These are phyloP conservation scores for Thinopyrum elongatum DNA, from an alignment of 176 grass and related monocot genomes.

Conservation along the genomic window DNA sequence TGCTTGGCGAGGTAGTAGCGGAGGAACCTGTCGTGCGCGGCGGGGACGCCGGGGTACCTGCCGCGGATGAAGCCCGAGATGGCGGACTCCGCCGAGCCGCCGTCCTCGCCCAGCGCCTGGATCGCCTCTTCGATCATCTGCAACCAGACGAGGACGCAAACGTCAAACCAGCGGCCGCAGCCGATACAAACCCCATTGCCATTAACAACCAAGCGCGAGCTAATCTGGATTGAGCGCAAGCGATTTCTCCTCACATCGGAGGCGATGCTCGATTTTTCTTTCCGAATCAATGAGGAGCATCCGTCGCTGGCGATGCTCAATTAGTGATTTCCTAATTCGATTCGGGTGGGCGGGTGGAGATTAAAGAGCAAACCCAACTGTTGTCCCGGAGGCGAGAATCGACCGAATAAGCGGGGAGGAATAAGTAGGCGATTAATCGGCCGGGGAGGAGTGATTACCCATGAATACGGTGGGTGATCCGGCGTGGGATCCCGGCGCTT, in stretches of 20 bases:
- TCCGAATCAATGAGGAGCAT: background rate
- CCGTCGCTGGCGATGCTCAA: background rate
- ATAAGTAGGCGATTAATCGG: background rate
- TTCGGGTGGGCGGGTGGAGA: background rate
- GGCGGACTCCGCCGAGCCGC: slow-evolving; percentile 29
- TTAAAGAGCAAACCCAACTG: background rate
- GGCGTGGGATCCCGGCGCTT: slow-evolving; percentile 26
- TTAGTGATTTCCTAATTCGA: background rate
- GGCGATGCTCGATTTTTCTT: background rate
- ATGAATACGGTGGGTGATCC: slow-evolving; percentile 52
- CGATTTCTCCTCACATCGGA: background rate
- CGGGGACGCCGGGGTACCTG: slow-evolving; percentile 29
- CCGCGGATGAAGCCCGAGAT: slow-evolving; percentile 44
- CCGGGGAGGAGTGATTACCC: slow-evolving; percentile 28
- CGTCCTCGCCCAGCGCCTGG: slow-evolving; percentile 22
- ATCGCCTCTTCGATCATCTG: slow-evolving; percentile 62
- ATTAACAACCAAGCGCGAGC: background rate
- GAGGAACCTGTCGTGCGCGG: slow-evolving; percentile 41
- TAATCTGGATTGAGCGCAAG: background rate
- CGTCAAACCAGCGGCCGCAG: background rate
- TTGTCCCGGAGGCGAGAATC: background rate
- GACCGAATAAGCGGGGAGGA: background rate
- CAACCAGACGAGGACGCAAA: background rate
- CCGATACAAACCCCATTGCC: background rate
- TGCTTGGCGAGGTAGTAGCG: slow-evolving; percentile 54